A percentile compares a stretch with the other conserved stretches of the same genome.
Conservation (phyloP, 177 flowering plant genomes). For the Vitis hybrid region DNA sequence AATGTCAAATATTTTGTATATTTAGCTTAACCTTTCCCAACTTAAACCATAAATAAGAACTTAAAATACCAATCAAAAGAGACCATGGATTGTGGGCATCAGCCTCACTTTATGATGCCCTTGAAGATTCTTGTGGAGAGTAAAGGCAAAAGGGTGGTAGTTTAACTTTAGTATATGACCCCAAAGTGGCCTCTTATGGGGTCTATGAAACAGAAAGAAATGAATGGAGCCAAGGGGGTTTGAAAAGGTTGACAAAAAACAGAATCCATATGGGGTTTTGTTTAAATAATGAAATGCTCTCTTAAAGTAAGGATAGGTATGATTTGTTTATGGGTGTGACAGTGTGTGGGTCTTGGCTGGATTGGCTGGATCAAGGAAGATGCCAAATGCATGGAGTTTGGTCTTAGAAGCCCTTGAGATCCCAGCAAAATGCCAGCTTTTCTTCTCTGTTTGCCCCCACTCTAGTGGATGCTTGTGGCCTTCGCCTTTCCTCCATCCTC, state of each 20-base stretch:
- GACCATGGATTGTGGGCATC: background rate
- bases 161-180: too few species aligned
- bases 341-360: constrained; percentile 17
- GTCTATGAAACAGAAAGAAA: too few species aligned
- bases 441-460: background rate
- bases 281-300: background rate
- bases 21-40: too few species aligned
- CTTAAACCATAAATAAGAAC: too few species aligned
- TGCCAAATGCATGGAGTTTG: constrained; percentile 12
- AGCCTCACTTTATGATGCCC: background rate
- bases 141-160: background rate
- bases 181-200: too few species aligned
- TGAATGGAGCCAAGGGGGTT: too few species aligned
- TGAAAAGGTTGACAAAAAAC: constrained; percentile 10
- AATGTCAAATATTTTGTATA: too few species aligned
- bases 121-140: background rate
- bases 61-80: too few species aligned
- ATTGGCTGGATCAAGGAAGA: constrained; percentile 8
- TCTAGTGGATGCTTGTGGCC: too few species aligned
- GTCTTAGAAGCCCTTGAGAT: background rate
- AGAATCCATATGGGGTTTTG: constrained; percentile 2
- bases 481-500: background rate
- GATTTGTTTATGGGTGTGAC: constrained; percentile 6
- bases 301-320: constrained; percentile 4
- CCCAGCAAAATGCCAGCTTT: constrained; percentile 15